Percentiles rank a stretch among this genome's conserved stretches.
Conservation (phyloP, 805 yeast genomes). For the Cyberlindnera mycetangii region DNA sequence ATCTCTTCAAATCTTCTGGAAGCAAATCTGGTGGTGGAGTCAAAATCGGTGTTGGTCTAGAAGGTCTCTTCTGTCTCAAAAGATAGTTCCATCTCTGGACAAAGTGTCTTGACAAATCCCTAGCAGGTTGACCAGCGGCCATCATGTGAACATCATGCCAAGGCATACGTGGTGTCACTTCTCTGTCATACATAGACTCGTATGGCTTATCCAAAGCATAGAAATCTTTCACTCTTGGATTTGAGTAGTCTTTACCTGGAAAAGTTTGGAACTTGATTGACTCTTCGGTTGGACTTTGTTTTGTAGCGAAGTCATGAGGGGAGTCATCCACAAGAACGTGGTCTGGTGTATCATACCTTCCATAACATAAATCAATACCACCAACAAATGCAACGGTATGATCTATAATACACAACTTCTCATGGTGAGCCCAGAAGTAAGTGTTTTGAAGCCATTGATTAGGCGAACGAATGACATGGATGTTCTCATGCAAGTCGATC, state of each 20-base stretch:
- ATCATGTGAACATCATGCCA: conserved; percentile 99
- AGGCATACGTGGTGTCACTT: conserved; percentile 88
- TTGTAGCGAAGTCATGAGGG: conserved; percentile 33
- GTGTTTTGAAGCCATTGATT: conserved; percentile 92
- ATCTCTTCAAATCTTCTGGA: conserved; percentile 58
- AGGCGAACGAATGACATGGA: conserved; percentile 91
- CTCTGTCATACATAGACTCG: conserved; percentile 88
- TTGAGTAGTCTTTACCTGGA: conserved; percentile 97
- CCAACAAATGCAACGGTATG: conserved; percentile 88
- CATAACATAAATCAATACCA: conserved; percentile 93
- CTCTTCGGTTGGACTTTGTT: conserved; percentile 35
- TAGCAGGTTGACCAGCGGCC: conserved; percentile 89
- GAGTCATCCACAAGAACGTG: conserved; percentile 84
- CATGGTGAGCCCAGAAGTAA: conserved; percentile 99
- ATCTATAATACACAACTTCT: conserved; percentile 83
- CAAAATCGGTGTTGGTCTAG: conserved; percentile 86
- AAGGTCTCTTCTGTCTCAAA: conserved; percentile 89
- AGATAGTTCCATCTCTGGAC: conserved; percentile 97
- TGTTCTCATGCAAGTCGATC: conserved; percentile 77
- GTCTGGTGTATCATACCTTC: conserved; percentile 95
- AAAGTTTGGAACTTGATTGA: conserved; percentile 54
- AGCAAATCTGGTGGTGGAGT: conserved; percentile 91
- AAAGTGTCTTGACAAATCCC: conserved; percentile 90
- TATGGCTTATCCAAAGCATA: conserved; percentile 77
- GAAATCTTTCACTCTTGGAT: conserved; percentile 91